phyloP scores from a whole-genome alignment of 2,329 filamentous ascomycete genomes.

The Fusarium stilboides region DNA sequence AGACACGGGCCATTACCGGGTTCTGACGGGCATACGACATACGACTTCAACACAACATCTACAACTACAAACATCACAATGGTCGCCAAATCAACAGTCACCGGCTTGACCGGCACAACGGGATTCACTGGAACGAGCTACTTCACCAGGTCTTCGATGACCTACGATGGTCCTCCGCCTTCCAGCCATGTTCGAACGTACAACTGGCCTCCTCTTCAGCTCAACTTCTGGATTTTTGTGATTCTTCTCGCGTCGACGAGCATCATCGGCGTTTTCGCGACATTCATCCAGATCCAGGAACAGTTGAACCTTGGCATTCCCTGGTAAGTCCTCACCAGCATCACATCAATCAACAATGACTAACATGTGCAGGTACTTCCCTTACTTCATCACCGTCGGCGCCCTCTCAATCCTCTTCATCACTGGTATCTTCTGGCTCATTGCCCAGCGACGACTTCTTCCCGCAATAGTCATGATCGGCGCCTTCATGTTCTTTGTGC shows the following conservation, averaged over 20 bases:
- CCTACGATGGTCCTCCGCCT: slow-evolving; percentile 60
- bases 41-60: background rate
- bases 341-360: background rate
- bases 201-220: slow-evolving; percentile 77
- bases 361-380: slow-evolving; percentile 70
- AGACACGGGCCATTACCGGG: background rate
- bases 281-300: slow-evolving; percentile 72
- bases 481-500: slow-evolving; percentile 75
- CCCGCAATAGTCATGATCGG: slow-evolving; percentile 75
- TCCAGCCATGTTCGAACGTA: slow-evolving; percentile 69
- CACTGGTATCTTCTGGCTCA: slow-evolving; percentile 73
- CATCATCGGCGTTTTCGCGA: slow-evolving; percentile 73
- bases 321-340: slow-evolving; percentile 64
- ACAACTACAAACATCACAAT: slow-evolving; percentile 33
- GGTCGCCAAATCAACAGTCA: slow-evolving; percentile 49
- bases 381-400: slow-evolving; percentile 74
- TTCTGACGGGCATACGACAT: background rate
- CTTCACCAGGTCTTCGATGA: slow-evolving; percentile 58
- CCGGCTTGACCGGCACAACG: slow-evolving; percentile 52
- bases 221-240: slow-evolving; percentile 77
- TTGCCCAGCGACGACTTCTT: slow-evolving; percentile 72
- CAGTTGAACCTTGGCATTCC: slow-evolving; percentile 69
- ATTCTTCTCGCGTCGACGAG: slow-evolving; percentile 73
- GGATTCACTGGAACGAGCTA: slow-evolving; percentile 43
- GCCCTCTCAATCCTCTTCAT: slow-evolving; percentile 77